Evolutionary conservation across 1,284 basidiomycete genomes (phyloP).

Genomic region (Ustilago loliicola): DNA sequence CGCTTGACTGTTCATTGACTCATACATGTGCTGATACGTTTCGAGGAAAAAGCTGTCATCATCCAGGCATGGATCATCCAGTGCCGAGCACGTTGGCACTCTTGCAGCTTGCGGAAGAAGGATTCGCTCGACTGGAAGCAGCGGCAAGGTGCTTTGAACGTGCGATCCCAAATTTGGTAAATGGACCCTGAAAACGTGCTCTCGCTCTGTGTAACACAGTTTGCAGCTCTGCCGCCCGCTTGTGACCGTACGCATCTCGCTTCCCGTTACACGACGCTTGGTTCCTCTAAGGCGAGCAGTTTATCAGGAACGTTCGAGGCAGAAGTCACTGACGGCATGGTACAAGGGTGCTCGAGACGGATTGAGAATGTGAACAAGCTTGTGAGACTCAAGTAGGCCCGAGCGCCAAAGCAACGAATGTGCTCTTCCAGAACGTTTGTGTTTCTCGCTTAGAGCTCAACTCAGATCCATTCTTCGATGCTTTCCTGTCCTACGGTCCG

Average conservation of each 20-base stretch:
- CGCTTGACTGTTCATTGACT: too few species aligned
- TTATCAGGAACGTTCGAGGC: background rate
- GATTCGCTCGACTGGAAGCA: background rate
- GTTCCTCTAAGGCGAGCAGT: background rate
- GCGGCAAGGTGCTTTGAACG: background rate
- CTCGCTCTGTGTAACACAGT: background rate
- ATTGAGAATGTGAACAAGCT: too few species aligned
- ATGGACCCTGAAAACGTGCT: constrained; percentile 25
- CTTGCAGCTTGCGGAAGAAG: background rate
- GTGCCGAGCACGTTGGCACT: background rate
- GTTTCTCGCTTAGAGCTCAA: constrained; percentile 14
- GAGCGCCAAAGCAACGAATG: background rate
- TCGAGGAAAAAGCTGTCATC: too few species aligned
- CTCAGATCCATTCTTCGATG: background rate
- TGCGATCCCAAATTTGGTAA: constrained; percentile 7
- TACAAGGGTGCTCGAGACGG: too few species aligned
- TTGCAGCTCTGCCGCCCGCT: constrained; percentile 2
- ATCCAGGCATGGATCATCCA: too few species aligned
- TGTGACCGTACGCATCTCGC: background rate
- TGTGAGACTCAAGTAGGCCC: background rate
- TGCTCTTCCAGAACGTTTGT: background rate
- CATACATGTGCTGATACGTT: too few species aligned
- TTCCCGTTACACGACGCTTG: background rate
- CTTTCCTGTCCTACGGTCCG: background rate
- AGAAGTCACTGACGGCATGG: background rate